A percentile compares a stretch with the other conserved stretches of the same genome.
phyloP scores from a whole-genome alignment of 2,329 filamentous ascomycete species.

The Trichothecium roseum region DNA sequence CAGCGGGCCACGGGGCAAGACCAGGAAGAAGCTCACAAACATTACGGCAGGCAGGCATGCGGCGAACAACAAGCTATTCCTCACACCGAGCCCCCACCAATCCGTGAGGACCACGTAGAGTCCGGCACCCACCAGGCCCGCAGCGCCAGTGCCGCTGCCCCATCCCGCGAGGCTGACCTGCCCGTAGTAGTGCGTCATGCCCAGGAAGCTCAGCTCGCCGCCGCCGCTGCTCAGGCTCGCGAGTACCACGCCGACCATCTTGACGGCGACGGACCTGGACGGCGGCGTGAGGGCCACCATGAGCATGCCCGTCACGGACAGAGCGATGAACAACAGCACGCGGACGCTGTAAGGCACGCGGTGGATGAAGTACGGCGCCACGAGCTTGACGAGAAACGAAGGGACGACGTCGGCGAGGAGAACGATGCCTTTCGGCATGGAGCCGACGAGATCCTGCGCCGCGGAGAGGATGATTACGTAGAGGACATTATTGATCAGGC shows the following conservation, averaged over 20 bases:
- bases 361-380: slow-evolving; percentile 91
- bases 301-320: slow-evolving; percentile 81
- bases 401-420: slow-evolving; percentile 89
- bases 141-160: slow-evolving; percentile 86
- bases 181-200: slow-evolving; percentile 88
- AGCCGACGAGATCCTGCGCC: slow-evolving; percentile 88
- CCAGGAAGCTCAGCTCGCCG: slow-evolving; percentile 84
- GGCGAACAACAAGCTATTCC: slow-evolving; percentile 63
- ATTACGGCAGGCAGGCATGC: slow-evolving; percentile 74
- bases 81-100: slow-evolving; percentile 64
- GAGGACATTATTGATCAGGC: slow-evolving; percentile 84
- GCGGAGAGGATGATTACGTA: slow-evolving; percentile 95
- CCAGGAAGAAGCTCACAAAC: slow-evolving; percentile 73
- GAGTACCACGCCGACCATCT: slow-evolving; percentile 74
- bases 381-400: slow-evolving; percentile 77
- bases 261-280: slow-evolving; percentile 54
- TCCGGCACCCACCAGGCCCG: slow-evolving; percentile 77
- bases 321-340: slow-evolving; percentile 59
- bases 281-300: slow-evolving; percentile 72
- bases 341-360: slow-evolving; percentile 69
- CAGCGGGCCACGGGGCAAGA: slow-evolving; percentile 63
- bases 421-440: slow-evolving; percentile 84
- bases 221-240: slow-evolving; percentile 78
- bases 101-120: slow-evolving; percentile 82
- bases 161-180: slow-evolving; percentile 79